Evolutionary conservation across 163 green algal genomes (phyloP).

Genomic region (Scenedesmus sp.): DNA sequence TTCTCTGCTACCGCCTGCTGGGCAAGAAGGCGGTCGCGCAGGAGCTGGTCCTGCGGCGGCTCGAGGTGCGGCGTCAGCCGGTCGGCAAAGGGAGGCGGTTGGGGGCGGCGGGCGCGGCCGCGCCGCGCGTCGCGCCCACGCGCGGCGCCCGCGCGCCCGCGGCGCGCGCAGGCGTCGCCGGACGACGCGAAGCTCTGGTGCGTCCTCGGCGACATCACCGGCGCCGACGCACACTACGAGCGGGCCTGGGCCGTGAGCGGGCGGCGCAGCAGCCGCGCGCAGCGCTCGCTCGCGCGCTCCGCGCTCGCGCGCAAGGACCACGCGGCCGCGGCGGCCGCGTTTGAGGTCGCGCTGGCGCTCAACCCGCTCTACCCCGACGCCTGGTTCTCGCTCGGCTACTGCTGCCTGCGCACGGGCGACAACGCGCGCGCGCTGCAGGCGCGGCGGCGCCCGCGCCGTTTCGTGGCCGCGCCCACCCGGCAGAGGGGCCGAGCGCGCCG

Average conservation of each 20-base stretch:
- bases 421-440: slow-evolving; percentile 64
- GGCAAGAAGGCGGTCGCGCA: slow-evolving; percentile 76
- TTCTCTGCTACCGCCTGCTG: slow-evolving; percentile 90
- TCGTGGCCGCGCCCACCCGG: no score
- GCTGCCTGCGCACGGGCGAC: slow-evolving; percentile 68
- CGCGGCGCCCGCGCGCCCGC: no score
- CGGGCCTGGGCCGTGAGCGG: slow-evolving; percentile 79
- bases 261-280: slow-evolving; percentile 64
- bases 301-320: slow-evolving; percentile 68
- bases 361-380: slow-evolving; percentile 85
- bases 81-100: no score
- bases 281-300: slow-evolving; percentile 73
- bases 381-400: slow-evolving; percentile 88
- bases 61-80: slow-evolving; percentile 56
- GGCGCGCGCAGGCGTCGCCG: slow-evolving; percentile 67
- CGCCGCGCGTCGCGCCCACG: no score
- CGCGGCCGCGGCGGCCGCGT: slow-evolving; percentile 64
- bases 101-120: no score
- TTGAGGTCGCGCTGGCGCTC: slow-evolving; percentile 77
- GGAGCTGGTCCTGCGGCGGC: slow-evolving; percentile 69
- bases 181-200: slow-evolving; percentile 86
- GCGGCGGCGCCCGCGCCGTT: no score
- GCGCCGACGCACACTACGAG: slow-evolving; percentile 60
- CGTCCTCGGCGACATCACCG: slow-evolving; percentile 82
- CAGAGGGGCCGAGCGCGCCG: no score